Evolutionary conservation across 345 rosid species (phyloP), one percentile per base, ranked within the genome.

Genomic region (Populus alba): DNA sequence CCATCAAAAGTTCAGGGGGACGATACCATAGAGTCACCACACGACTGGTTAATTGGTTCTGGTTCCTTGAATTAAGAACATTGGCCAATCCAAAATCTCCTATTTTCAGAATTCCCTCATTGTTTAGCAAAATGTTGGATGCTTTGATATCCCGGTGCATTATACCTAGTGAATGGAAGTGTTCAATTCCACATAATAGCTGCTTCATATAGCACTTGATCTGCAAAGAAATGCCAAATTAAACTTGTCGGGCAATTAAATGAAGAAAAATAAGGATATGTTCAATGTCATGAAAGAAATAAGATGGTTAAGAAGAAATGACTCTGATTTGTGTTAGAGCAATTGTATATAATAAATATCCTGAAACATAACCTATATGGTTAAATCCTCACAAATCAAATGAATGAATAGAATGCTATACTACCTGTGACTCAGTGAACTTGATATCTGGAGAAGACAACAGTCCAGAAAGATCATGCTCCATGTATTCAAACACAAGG

Each of bases 11-110:
- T 80, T 92, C 97, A 13, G 97, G 97, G 69, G 97, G 92, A 27
- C 97, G 87, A 75, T 92, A 92, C 97, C 97, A 92, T 47, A 92
- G 79, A 59, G 97, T 92, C 62, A 92, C 95, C 0, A 92, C 97
- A 51, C 91, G 95, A 75, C 97, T 92, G 1, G 97, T 92, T 66
- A 92, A 81, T 16, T 87, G 87, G 59, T 89, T 77, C 82, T 59
- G 85, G 82, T 88, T 89, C 76, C 76, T 77, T 25, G 86, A 71
- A 68, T 82, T 85, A 18, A 89, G 86, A 10, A 86, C 72, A 77
- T 89, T 92, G 68, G 95, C 97, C 74, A 92, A 75, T 41, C 97
- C 97, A 65, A 92, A 92, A 83, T 92, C 97, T 65, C 84, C 97
- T 37, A 92, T 55, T 82, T 92, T 92, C 73, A 92, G 65, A 76